A percentile compares a stretch with the other conserved stretches of the same genome.
These are phyloP conservation scores for Lichtheimia ornata DNA, from an alignment of 371 early-diverging fungal species.

Conservation along the genomic window DNA sequence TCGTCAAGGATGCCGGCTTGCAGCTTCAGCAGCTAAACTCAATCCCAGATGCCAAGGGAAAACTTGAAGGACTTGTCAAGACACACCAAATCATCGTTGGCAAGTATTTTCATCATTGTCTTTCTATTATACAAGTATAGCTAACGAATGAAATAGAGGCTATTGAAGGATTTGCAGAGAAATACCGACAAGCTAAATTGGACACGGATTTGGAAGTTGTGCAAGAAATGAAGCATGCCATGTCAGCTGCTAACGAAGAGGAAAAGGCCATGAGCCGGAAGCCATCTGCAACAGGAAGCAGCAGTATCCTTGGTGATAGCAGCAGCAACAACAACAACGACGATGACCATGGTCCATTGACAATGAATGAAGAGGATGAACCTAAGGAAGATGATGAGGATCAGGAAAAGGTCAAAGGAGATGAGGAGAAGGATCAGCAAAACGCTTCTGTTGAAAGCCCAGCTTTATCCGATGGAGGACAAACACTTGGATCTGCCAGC, in stretches of 20 bases:
- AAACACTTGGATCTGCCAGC: conserved; percentile 26
- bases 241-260: conserved; percentile 25
- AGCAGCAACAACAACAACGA: neutral
- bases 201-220: conserved; percentile 18
- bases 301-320: neutral
- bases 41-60: conserved; percentile 48
- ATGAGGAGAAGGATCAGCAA: neutral
- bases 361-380: no score
- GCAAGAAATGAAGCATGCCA: conserved; percentile 36
- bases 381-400: no score
- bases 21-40: conserved; percentile 52
- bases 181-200: conserved; percentile 16
- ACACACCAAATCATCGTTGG: conserved; percentile 56
- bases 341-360: neutral
- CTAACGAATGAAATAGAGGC: conserved; percentile 14
- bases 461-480: neutral
- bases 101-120: conserved; percentile 12
- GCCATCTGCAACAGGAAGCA: neutral
- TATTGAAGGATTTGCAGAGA: conserved; percentile 27
- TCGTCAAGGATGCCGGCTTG: conserved; percentile 45
- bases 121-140: neutral
- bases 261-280: neutral
- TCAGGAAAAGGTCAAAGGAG: neutral
- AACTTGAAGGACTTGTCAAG: conserved; percentile 43
- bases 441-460: neutral